Base-by-base conservation (phyloP, 345 rosid genomes). In the Camelina hispida region DNA sequence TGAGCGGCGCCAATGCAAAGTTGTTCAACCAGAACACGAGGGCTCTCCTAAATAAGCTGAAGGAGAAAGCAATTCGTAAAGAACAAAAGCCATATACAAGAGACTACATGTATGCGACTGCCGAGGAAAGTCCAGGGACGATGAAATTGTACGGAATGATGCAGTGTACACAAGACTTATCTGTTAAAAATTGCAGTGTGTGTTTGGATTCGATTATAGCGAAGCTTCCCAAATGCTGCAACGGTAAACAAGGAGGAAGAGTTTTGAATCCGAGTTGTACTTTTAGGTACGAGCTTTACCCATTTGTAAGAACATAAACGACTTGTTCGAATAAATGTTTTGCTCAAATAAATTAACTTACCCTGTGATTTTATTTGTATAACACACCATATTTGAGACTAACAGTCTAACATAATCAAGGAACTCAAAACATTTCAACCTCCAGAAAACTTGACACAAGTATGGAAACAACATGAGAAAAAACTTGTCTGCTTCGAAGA, bases 191-290 rank as follows among this genome's bases (percentile, higher is more conserved):
- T 3, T 50, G 54, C 25, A 18, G 54, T 50, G 54, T 50, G 25
- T 50, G 54, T 50, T 50, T 50, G 54, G 54, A 50, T 50, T 1
- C 5, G 12, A 18, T 50, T 17, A 50, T 50, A 4, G 54, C 54
- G 6, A 50, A 50, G 54, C 54, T 50, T 50, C 54, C 54, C 2
- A 17, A 5, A 8, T 50, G 54, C 12, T 50, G 54, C 54, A 78
- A 74, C 54, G 89, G 84, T 28, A 87, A 81, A 77, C 78, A 71
- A 71, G 87, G 88, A 2, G 92, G 89, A 4, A 72, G 85, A 59
- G 80, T 79, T 23, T 50, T 86, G 37, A 57, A 76, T 22, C 81
- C 81, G 3, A 86, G 88, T 56, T 87, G 92, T 50, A 84, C 69
- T 50, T 53, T 87, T 34, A 34, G 37, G 37, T 34, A 1, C 37